phyloP scores from a whole-genome alignment of 2,329 filamentous ascomycete genomes.

The Tolypocladium inflatum region DNA sequence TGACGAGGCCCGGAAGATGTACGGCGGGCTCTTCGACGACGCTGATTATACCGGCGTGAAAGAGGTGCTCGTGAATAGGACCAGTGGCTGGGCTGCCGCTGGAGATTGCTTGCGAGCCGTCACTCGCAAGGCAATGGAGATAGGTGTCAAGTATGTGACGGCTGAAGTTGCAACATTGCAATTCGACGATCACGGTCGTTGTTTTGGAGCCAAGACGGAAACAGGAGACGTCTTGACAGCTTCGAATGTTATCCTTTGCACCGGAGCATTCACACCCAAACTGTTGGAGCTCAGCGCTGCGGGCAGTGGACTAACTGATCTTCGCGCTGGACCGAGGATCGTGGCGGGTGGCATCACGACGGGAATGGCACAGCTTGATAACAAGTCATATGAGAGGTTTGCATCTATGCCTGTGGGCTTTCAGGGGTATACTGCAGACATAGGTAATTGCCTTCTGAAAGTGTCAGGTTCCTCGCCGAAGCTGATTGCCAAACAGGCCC shows the following conservation, averaged over 20 bases:
- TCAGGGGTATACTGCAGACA: conserved; percentile 27
- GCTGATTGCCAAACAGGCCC: conserved; percentile 29
- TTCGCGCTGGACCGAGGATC: conserved; percentile 45
- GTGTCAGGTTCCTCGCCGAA: conserved; percentile 1
- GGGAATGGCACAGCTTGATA: conserved; percentile 44
- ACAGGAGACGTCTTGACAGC: conserved; percentile 36
- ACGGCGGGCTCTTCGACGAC: conserved; percentile 48
- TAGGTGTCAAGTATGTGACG: conserved; percentile 50
- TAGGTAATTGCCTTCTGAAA: conserved; percentile 13
- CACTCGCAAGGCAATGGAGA: conserved; percentile 38
- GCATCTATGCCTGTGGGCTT: conserved; percentile 39
- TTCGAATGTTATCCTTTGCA: conserved; percentile 41
- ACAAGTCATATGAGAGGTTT: conserved; percentile 33
- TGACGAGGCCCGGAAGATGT: conserved; percentile 37
- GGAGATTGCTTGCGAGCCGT: conserved; percentile 46
- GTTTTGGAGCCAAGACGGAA: conserved; percentile 37
- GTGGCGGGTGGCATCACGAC: conserved; percentile 50
- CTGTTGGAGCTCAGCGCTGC: conserved; percentile 43
- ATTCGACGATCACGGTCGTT: conserved; percentile 34
- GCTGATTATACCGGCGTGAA: conserved; percentile 50
- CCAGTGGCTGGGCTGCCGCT: conserved; percentile 55
- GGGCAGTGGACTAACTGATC: conserved; percentile 31
- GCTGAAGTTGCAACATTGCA: conserved; percentile 38
- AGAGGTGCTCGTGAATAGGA: conserved; percentile 51
- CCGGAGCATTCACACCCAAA: conserved; percentile 48